Base-by-base conservation (phyloP, 2,329 filamentous ascomycete genomes). In the Emergomyces africanus region DNA sequence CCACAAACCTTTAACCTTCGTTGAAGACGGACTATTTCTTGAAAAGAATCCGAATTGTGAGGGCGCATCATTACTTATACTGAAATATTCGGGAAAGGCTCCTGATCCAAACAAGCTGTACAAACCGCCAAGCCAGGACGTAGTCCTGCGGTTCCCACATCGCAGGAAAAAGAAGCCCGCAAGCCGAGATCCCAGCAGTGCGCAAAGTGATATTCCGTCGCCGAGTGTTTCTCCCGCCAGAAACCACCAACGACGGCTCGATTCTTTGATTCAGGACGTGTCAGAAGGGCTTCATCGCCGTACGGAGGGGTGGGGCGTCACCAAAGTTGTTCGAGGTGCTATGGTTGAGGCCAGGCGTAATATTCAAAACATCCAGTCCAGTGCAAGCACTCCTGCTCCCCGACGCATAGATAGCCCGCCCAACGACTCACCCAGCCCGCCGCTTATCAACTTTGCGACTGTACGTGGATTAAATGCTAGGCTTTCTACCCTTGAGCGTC, bases 1-100 rank as follows among this genome's bases (percentile, higher is more conserved):
- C 1, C 77, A 86, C 64, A 83, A 84, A 0, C 87, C 91, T 18
- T 83, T 87, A 64, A 88, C 85, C 0, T 89, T 97, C 66, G 88
- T 96, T 53, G 83, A 89, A 60, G 94, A 99, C 72, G 94, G 90
- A 0, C 71, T 94, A 18, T 77, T 77, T 59, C 64, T 79, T 44
- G 75, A 77, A 56, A 71, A 75, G 53, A 75, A 76, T 42, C 69
- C 71, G 25, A 76, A 71, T 5, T 65, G 69, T 12, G 74, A 77
- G 39, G 71, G 76, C 55, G 77, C 75, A 12, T 67, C 69, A 25
- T 72, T 71, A 33, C 67, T 79, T 15, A 75, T 79, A 44, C 70
- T 72, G 10, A 77, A 77, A 63, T 78, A 78, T 64, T 77, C 76
- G 5, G 75, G 74, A 9, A 74, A 70, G 57, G 67, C 71, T n/a